Base-by-base conservation (phyloP, 805 yeast genomes). In the Pachysolen tannophilus region DNA sequence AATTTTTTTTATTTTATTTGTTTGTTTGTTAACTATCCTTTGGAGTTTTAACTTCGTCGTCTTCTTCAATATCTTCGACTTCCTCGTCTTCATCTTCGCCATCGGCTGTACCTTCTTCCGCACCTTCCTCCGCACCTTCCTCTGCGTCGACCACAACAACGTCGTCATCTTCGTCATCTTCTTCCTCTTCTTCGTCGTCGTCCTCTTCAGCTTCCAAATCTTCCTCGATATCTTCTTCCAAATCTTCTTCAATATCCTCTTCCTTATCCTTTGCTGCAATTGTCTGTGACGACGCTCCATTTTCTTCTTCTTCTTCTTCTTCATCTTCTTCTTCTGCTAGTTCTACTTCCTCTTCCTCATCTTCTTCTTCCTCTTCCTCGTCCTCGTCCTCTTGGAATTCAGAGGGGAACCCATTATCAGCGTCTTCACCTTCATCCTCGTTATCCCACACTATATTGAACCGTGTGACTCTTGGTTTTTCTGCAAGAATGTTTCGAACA, bases 401-500 rank as follows among this genome's bases (percentile, higher is more conserved):
- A n/a, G n/a, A n/a, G n/a, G n/a, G n/a, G n/a, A n/a, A n/a, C n/a
- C n/a, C n/a, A 34, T 82, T 86, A 5, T 65, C 65, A 39, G 63
- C 72, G 23, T 65, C 73, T 35, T 77, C 86, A 41, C 34, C 40
- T n/a, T n/a, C n/a, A 16, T 47, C 55, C 45, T 60, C 65, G 41
- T 82, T 83, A 54, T 86, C 95, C 99, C 99, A 92, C 3, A 87
- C 94, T 37, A 92, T 92, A 56, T 92, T 92, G 61, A 92, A 92
- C 44, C 97, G 68, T 6, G 99, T 92, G 27, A 92, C 98, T 46
- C 97, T 70, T 28, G 99, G 99, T 62, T 92, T 92, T 55, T 92
- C 97, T 4, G 97, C 97, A 39, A 92, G 65, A 25, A 92, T 83
- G 58, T 90, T 92, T 52, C 99, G 74, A 20, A 85, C 94, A 27